Evolutionary conservation across 2,329 filamentous ascomycete genomes (phyloP), one percentile per base, ranked within the genome.

Genomic region (Cercospora sp.): DNA sequence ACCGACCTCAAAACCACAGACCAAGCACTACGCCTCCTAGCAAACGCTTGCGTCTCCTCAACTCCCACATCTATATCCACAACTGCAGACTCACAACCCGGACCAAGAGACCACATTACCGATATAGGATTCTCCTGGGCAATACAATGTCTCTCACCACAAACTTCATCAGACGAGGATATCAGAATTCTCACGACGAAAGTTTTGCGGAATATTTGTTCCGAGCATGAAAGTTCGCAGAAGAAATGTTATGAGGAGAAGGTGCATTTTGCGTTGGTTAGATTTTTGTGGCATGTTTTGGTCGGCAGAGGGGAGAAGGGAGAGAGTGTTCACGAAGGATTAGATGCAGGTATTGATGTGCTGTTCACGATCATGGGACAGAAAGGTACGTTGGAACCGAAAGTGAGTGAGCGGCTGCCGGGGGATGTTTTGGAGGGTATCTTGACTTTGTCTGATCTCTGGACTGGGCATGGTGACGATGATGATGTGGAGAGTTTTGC

Each of bases 191-290:
- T 75, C 9, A 75, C 79, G 57, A 72, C 80, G 33, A 80, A 78
- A 45, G 81, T 82, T 1, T 71, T 83, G 12, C 79, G 80, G 72
- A 83, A 83, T 67, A 77, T 83, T 16, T 81, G 80, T 70, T 79
- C 79, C 20, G 81, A 73, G 5, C 72, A 72, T 30, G 74, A 75
- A 45, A 45, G 66, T 23, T 70, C 73, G 8, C 74, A 75, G 39
- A 71, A 71, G 59, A 65, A 69, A 59, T 72, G 72, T 68, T 76
- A 72, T 36, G 33, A 66, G 39, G 67, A 71, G 7, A 36, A 45
- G 16, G 31, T 77, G 8, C 70, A 74, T 58, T 60, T 62, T 12
- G 60, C 53, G 10, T 55, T 76, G 7, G 60, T 75, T 6, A 28
- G 51, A 10, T 64, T 75, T 23, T 67, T 67, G 39, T 28, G 63